Conservation (phyloP, 768 basidiomycete species). For the Boletus patriciae region DNA sequence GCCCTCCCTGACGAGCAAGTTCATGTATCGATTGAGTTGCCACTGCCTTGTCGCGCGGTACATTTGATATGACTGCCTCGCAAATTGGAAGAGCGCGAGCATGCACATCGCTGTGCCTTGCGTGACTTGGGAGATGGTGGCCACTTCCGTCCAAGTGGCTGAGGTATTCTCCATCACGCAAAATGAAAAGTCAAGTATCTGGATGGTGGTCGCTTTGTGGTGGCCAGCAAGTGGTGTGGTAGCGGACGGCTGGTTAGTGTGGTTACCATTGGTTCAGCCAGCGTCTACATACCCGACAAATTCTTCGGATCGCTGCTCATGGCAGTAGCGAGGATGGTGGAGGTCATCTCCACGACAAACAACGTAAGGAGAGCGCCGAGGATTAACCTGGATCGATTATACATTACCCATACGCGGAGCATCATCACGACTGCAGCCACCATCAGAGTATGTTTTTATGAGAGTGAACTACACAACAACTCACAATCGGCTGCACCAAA, state of each 20-base stretch:
- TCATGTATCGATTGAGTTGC: not conserved
- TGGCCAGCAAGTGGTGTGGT: no score
- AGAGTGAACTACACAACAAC: not conserved
- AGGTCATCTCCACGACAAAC: not conserved
- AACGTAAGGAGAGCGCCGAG: not conserved
- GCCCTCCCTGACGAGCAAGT: not conserved
- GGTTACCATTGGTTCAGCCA: no score
- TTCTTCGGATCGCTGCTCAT: not conserved
- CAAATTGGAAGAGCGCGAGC: not conserved
- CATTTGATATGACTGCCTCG: not conserved
- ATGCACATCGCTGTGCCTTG: not conserved
- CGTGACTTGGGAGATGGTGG: not conserved
- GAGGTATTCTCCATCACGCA: no score
- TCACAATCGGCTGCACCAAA: slow-evolving; percentile 1
- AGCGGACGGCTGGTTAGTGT: not conserved
- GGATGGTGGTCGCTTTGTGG: not conserved
- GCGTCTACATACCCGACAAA: not conserved
- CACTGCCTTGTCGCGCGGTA: not conserved
- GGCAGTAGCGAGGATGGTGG: not conserved
- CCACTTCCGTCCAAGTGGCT: not conserved
- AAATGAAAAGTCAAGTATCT: not conserved
- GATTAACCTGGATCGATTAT: not conserved
- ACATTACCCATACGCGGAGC: not conserved
- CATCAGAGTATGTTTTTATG: no score
- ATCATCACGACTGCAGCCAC: not conserved